Conservation (phyloP, 2,329 filamentous ascomycete species). For the Calonectria hawksworthii region DNA sequence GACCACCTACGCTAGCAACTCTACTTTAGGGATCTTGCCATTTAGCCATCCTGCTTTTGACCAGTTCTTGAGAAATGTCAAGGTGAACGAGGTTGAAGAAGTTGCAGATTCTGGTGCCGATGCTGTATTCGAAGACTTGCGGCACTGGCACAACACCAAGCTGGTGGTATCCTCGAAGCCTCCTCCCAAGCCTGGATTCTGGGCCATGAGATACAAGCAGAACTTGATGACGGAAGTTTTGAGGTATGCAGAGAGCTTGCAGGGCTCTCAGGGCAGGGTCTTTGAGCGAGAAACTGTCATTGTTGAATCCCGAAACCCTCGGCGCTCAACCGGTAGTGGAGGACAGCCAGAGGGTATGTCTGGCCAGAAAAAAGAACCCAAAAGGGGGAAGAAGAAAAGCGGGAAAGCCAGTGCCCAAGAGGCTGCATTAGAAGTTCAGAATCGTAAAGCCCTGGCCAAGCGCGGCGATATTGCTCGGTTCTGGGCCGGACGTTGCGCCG, state of each 20-base stretch:
- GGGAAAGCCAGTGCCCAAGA: slow-evolving; percentile 55
- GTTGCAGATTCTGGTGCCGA: slow-evolving; percentile 44
- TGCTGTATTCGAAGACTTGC: slow-evolving; percentile 60
- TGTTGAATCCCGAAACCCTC: slow-evolving; percentile 47
- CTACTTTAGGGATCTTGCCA: slow-evolving; percentile 45
- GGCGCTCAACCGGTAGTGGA: slow-evolving; percentile 19
- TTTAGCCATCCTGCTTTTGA: slow-evolving; percentile 64
- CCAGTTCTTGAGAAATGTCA: slow-evolving; percentile 58
- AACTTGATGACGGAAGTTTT: slow-evolving; percentile 77
- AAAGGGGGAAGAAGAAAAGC: neutral
- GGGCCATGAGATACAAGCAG: slow-evolving; percentile 67
- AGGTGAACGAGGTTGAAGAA: slow-evolving; percentile 51
- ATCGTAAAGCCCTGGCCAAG: slow-evolving; percentile 50
- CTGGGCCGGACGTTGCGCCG: slow-evolving; percentile 60
- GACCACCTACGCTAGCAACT: neutral
- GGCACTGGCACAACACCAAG: slow-evolving; percentile 75
- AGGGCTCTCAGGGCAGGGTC: slow-evolving; percentile 72
- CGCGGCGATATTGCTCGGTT: slow-evolving; percentile 51
- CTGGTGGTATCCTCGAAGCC: slow-evolving; percentile 60
- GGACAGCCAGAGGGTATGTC: neutral
- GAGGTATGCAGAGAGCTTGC: slow-evolving; percentile 78
- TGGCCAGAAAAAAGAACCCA: neutral
- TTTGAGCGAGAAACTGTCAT: slow-evolving; percentile 76
- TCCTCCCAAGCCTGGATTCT: slow-evolving; percentile 41
- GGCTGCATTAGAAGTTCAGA: slow-evolving; percentile 51